phyloP scores from a whole-genome alignment of 1,139 yeast genomes.

The Magnusiomyces fungicola region DNA sequence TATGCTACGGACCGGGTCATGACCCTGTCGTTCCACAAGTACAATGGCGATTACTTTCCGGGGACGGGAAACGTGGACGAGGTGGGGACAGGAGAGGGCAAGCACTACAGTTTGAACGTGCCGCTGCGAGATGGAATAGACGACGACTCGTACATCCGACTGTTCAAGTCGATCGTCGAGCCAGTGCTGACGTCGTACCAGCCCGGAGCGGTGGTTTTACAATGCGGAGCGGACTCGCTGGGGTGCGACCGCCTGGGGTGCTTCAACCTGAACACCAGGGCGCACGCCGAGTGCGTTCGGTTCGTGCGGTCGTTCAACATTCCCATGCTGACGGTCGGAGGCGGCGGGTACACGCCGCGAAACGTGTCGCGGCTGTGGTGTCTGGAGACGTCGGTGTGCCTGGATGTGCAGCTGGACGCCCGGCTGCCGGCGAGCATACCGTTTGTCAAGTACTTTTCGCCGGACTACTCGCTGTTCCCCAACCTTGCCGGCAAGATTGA shows the following conservation, averaged over 20 bases:
- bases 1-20: slow-evolving; percentile 93
- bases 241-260: slow-evolving; percentile 90
- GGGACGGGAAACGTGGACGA: slow-evolving; percentile 92
- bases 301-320: slow-evolving; percentile 79
- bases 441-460: slow-evolving; percentile 94
- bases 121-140: slow-evolving; percentile 92
- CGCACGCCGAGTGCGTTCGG: slow-evolving; percentile 93
- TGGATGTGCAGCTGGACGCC: slow-evolving; percentile 73
- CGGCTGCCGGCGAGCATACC: slow-evolving; percentile 76
- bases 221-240: slow-evolving; percentile 80
- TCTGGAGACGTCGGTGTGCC: slow-evolving; percentile 72
- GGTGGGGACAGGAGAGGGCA: slow-evolving; percentile 84
- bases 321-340: slow-evolving; percentile 90
- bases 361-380: slow-evolving; percentile 97
- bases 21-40: slow-evolving; percentile 97
- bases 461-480: slow-evolving; percentile 77
- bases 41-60: slow-evolving; percentile 85
- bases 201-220: slow-evolving; percentile 87
- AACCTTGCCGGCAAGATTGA: slow-evolving; percentile 87
- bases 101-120: slow-evolving; percentile 77
- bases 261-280: slow-evolving; percentile 83
- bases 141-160: slow-evolving; percentile 57
- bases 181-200: slow-evolving; percentile 77
- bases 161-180: slow-evolving; percentile 67
- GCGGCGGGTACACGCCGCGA: slow-evolving; percentile 97